phyloP scores from a whole-genome alignment of 768 basidiomycete species.

The Lyophyllum semitale region DNA sequence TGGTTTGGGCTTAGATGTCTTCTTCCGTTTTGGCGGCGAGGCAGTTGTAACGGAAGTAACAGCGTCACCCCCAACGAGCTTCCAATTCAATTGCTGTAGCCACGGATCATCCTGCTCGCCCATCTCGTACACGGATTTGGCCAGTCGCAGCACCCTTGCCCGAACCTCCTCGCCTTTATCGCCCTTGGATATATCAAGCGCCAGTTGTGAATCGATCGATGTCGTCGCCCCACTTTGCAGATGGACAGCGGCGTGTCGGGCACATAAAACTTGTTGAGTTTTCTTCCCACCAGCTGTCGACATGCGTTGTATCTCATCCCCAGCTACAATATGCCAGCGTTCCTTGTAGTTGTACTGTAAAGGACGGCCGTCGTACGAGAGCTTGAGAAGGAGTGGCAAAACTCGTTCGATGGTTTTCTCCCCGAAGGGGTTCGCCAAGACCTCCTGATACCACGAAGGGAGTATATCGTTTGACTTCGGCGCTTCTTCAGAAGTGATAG shows the following conservation, averaged over 20 bases:
- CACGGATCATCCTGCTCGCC: slow-evolving; percentile 47
- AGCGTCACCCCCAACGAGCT: slow-evolving; percentile 20
- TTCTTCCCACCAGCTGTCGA: slow-evolving; percentile 49
- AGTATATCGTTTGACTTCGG: slow-evolving; percentile 15
- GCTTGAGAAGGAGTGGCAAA: slow-evolving; percentile 67
- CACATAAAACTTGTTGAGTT: slow-evolving; percentile 41
- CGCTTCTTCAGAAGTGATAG: neutral
- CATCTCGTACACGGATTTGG: slow-evolving; percentile 32
- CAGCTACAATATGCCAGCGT: slow-evolving; percentile 66
- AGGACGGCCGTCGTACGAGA: slow-evolving; percentile 64
- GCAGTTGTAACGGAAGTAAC: slow-evolving; percentile 4
- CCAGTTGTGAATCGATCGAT: slow-evolving; percentile 44
- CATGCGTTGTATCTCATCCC: slow-evolving; percentile 36
- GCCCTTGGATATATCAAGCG: slow-evolving; percentile 46
- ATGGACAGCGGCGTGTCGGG: slow-evolving; percentile 46
- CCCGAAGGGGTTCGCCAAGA: slow-evolving; percentile 45
- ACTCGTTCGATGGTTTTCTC: slow-evolving; percentile 47
- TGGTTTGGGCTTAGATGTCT: slow-evolving; percentile 30
- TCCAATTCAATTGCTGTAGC: slow-evolving; percentile 74
- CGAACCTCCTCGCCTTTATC: slow-evolving; percentile 34
- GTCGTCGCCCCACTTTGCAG: slow-evolving; percentile 44
- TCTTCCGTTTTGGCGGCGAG: slow-evolving; percentile 21
- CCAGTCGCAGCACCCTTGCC: slow-evolving; percentile 41
- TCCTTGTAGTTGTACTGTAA: slow-evolving; percentile 54
- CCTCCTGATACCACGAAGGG: slow-evolving; percentile 61